Base-by-base conservation (phyloP, 495 filamentous ascomycete genomes). In the Paragyromitra xinjiangensis region DNA sequence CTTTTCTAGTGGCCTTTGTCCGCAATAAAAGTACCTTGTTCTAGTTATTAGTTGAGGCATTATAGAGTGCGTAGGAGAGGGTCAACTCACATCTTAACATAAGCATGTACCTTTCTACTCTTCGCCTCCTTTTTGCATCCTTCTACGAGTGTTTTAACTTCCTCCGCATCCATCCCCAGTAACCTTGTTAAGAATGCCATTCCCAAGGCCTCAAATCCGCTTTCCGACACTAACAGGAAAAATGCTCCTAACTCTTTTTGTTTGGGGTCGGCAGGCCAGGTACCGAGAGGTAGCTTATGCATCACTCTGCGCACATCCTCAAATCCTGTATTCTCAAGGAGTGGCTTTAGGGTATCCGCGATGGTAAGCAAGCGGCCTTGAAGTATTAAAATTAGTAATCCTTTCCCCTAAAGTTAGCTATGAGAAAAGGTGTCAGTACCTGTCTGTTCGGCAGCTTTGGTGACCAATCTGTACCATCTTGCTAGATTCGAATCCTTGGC, bases 151-250 rank as follows among this genome's bases (percentile, higher is more conserved):
- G 53, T 48, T 16, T 65, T 16, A 37, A 55, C 75, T 16, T 62
- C 63, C 1, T 24, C 14, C 16, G 45, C 8, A 14, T 7, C 19
- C 70, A 80, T 80, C 6, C 40, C 39, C 4, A 80, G 45, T 6
- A 34, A 1, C 40, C 70, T 50, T 3, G 77, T 80, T 11, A 80
- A 51, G 6, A 80, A n/a, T 6, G 77, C 77, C 44, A 80, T 29
- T 0, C 77, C 78, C 61, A 80, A 45, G 4, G 78, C 78, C 24
- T 80, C 77, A 39, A 80, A 80, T 9, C 69, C 78, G 11, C 6
- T 80, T 14, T 75, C 45, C 1, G 61, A 29, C 9, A 53, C 39
- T 22, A 77, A 44, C 24, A 56, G 5, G 34, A 56, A 45, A 39
- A 55, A 76, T n/a, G 74, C 74, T 1, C 74, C 74, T 1, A 77